These are phyloP conservation scores for Aspergillus sp. DNA, from an alignment of 2,329 filamentous ascomycete genomes.

Conservation along the genomic window DNA sequence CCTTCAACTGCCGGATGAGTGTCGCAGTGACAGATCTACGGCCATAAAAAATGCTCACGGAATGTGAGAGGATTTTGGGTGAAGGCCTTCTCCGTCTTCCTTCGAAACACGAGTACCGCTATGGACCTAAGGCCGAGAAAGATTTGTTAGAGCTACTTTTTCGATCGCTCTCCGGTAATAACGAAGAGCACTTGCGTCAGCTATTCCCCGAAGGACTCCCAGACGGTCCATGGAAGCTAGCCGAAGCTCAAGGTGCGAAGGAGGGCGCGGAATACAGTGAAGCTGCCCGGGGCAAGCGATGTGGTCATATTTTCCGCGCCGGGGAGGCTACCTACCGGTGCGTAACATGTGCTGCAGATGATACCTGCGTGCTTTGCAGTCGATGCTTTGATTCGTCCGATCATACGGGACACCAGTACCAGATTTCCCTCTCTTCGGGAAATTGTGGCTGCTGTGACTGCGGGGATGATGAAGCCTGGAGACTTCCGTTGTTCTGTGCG, in stretches of 20 bases:
- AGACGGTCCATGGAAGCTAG: conserved; percentile 65
- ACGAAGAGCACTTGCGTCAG: conserved; percentile 66
- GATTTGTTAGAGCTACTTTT: conserved; percentile 78
- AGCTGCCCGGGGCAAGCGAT: conserved; percentile 84
- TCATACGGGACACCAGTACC: conserved; percentile 87
- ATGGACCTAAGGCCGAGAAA: conserved; percentile 64
- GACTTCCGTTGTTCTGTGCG: conserved; percentile 74
- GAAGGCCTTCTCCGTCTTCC: conserved; percentile 77
- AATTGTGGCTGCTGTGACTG: conserved; percentile 98
- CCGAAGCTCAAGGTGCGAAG: conserved; percentile 83
- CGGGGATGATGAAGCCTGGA: conserved; percentile 93
- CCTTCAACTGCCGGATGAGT: conserved; percentile 21
- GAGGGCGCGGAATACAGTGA: conserved; percentile 94
- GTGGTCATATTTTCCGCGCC: conserved; percentile 93
- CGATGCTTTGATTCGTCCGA: conserved; percentile 94
- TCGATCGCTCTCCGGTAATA: conserved; percentile 74
- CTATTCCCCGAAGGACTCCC: conserved; percentile 77
- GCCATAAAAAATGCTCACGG: conserved; percentile 41
- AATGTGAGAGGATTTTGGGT: conserved; percentile 74
- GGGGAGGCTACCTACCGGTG: conserved; percentile 94
- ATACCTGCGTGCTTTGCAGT: conserved; percentile 91
- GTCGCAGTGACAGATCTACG: conserved; percentile 10
- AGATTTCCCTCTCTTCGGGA: conserved; percentile 79
- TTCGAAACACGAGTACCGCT: conserved; percentile 67
- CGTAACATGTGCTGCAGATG: conserved; percentile 88